Evolutionary conservation across 352 stramenopile species (phyloP).

Genomic region (Aphanomyces invadans): DNA sequence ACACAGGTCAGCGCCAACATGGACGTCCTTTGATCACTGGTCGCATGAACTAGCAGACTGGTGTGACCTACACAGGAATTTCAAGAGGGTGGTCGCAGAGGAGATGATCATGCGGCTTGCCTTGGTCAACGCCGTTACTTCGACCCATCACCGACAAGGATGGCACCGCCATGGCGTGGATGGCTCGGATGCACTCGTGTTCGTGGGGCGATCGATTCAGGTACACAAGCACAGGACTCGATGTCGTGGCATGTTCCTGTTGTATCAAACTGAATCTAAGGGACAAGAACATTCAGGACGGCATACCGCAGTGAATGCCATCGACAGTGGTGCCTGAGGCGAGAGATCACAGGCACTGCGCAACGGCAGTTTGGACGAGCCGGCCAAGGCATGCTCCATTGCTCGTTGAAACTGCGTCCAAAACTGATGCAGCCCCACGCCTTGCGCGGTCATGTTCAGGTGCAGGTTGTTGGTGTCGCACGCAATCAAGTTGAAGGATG

Average conservation of each 20-base stretch:
- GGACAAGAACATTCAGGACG: too few relatives aligned
- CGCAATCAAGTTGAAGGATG: slow-evolving; percentile 15
- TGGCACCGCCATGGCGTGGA: slow-evolving; percentile 34
- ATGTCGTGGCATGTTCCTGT: neutral
- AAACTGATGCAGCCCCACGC: slow-evolving; percentile 10
- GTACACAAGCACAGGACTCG: slow-evolving; percentile 44
- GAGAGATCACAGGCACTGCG: slow-evolving; percentile 59
- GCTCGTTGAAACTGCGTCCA: neutral
- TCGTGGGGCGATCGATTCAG: slow-evolving; percentile 35
- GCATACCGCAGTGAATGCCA: too few relatives aligned
- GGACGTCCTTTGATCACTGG: slow-evolving; percentile 26
- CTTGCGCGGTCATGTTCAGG: neutral
- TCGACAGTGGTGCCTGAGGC: slow-evolving; percentile 30
- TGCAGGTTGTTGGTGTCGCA: neutral
- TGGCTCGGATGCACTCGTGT: slow-evolving; percentile 37
- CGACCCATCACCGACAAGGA: slow-evolving; percentile 58
- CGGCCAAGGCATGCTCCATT: slow-evolving; percentile 47
- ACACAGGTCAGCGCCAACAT: slow-evolving; percentile 42
- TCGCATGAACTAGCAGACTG: slow-evolving; percentile 51
- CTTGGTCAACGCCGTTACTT: slow-evolving; percentile 33
- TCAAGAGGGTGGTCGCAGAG: neutral
- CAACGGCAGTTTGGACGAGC: slow-evolving; percentile 36
- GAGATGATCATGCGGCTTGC: neutral
- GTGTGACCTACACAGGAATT: slow-evolving; percentile 25
- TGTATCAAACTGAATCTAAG: slow-evolving; percentile 21